These are phyloP conservation scores for Aspergillus ochraceus DNA, from an alignment of 2,329 filamentous ascomycete species.

Conservation along the genomic window DNA sequence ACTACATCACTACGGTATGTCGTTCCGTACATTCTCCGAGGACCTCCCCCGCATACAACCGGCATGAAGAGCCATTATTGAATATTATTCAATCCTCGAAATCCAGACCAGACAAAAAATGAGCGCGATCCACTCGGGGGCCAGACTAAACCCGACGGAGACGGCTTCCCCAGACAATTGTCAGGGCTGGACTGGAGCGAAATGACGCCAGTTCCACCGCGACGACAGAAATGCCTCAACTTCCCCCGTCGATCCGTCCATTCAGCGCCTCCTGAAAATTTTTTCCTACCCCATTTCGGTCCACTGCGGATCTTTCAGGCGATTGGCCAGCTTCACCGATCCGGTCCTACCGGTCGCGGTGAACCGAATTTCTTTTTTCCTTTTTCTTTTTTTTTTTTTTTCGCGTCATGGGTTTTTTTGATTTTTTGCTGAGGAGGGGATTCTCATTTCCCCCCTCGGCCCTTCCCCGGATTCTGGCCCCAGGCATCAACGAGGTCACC, in stretches of 20 bases:
- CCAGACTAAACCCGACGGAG: slow-evolving; percentile 4
- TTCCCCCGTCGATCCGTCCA: slow-evolving; percentile 1
- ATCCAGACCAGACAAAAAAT: not conserved
- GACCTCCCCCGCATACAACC: too few species aligned
- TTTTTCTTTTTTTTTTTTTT: not conserved
- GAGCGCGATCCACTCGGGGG: not conserved
- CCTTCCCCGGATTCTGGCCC: slow-evolving; percentile 17
- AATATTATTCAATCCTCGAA: not conserved
- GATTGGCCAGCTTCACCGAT: slow-evolving; percentile 10
- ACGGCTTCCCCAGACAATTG: slow-evolving; percentile 15
- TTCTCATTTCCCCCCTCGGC: not conserved
- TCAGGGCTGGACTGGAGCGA: slow-evolving; percentile 12
- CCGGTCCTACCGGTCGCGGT: slow-evolving; percentile 9
- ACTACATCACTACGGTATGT: not conserved
- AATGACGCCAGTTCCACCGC: slow-evolving; percentile 5
- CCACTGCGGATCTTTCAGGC: not conserved
- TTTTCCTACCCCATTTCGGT: slow-evolving; percentile 3
- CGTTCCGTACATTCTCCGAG: too few species aligned
- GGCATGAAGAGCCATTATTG: too few species aligned
- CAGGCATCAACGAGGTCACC: slow-evolving; percentile 3
- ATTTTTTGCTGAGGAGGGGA: not conserved
- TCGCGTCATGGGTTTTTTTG: not conserved
- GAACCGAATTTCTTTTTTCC: not conserved
- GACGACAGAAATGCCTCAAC: slow-evolving; percentile 1
- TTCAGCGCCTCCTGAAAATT: not conserved